These are phyloP conservation scores for Cercospora sesami DNA, from an alignment of 2,329 filamentous ascomycete genomes.

Conservation along the genomic window DNA sequence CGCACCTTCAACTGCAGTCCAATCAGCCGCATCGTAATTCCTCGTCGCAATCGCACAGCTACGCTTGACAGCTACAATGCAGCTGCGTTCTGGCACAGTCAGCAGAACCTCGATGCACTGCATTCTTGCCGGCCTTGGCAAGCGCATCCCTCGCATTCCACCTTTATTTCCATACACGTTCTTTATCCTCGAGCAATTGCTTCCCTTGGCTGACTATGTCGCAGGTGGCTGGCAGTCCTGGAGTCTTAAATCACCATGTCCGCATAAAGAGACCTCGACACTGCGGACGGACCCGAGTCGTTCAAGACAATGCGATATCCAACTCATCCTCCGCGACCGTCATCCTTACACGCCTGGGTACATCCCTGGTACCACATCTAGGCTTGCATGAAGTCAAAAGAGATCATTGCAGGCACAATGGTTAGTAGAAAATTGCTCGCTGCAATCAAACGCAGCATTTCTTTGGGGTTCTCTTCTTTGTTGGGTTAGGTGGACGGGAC, in stretches of 20 bases:
- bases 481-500: background rate
- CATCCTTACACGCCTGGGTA: background rate
- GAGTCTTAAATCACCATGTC: background rate
- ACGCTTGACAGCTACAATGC: conserved; percentile 4
- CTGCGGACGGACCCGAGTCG: background rate
- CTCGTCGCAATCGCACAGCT: background rate
- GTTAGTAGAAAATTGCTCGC: conserved; percentile 10
- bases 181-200: background rate
- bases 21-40: conserved; percentile 13
- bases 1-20: conserved; percentile 15
- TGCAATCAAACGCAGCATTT: conserved; percentile 20
- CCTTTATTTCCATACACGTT: background rate
- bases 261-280: background rate
- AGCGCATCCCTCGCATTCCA: conserved; percentile 6
- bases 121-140: conserved; percentile 15
- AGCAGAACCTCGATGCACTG: conserved; percentile 2
- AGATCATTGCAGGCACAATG: conserved; percentile 7
- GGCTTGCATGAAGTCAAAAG: conserved; percentile 16
- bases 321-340: background rate
- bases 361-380: background rate
- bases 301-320: background rate
- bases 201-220: background rate
- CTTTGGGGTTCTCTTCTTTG: background rate
- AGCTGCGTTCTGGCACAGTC: conserved; percentile 3
- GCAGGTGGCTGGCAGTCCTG: background rate